Evolutionary conservation across 768 basidiomycete genomes (phyloP).

Genomic region (Steccherinum ochraceum): DNA sequence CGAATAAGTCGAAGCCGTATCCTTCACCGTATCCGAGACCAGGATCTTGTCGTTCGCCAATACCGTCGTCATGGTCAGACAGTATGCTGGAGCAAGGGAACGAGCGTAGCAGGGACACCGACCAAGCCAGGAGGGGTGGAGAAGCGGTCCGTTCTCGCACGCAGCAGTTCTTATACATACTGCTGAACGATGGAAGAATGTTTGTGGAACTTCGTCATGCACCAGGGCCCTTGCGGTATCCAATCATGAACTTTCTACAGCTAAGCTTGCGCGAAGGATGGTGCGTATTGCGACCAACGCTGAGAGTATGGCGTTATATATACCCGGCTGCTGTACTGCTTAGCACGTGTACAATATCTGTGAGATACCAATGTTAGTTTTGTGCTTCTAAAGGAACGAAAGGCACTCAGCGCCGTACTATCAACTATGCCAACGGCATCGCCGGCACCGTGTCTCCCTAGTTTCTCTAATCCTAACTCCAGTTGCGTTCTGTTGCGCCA

Average conservation of each 20-base stretch:
- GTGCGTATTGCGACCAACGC: conserved; percentile 19
- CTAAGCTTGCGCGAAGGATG: conserved; percentile 7
- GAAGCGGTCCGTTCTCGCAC: neutral
- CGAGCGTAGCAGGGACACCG: conserved; percentile 1
- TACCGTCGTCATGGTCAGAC: conserved; percentile 11
- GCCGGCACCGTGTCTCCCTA: too few species aligned
- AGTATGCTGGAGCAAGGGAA: too few species aligned
- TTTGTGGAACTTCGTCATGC: too few species aligned
- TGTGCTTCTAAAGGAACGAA: conserved; percentile 12
- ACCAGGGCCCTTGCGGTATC: too few species aligned
- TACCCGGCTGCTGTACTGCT: neutral
- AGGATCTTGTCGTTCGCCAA: conserved; percentile 1
- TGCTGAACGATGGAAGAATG: neutral
- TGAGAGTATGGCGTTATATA: conserved; percentile 20
- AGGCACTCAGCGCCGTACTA: too few species aligned
- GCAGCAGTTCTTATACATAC: conserved; percentile 5
- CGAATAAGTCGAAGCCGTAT: conserved; percentile 8
- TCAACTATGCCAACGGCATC: too few species aligned
- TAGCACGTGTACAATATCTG: neutral
- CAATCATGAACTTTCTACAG: neutral
- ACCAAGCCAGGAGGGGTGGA: too few species aligned
- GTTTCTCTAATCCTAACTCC: too few species aligned
- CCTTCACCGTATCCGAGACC: conserved; percentile 2
- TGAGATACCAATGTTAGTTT: conserved; percentile 7
- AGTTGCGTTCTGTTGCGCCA: too few species aligned